Percentiles rank a stretch among this genome's conserved stretches.
These are phyloP conservation scores for Saccharomyces eubayanus DNA, from an alignment of 805 yeast genomes.

Conservation along the genomic window DNA sequence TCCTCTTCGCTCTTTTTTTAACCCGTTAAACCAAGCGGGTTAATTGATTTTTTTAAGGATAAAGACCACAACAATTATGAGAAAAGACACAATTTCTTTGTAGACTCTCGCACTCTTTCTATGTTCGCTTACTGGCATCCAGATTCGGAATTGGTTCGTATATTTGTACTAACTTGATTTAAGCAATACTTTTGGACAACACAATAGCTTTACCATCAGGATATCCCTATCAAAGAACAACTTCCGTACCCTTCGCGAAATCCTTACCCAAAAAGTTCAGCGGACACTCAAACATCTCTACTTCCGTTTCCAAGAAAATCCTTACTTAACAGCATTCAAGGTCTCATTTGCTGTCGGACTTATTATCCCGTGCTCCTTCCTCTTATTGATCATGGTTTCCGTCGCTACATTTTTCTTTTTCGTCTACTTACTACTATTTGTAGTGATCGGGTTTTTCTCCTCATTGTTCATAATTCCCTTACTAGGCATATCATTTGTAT, in stretches of 20 bases:
- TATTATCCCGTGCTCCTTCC: conserved; percentile 6
- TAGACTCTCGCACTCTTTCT: background rate
- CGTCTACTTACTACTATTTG: conserved; percentile 18
- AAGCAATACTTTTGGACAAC: background rate
- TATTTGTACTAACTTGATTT: background rate
- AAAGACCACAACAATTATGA: background rate
- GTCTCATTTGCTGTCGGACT: conserved; percentile 3
- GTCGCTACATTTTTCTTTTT: conserved; percentile 17
- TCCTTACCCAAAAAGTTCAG: background rate
- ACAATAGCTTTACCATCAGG: background rate
- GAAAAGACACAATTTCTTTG: background rate
- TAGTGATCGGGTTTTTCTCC: conserved; percentile 16
- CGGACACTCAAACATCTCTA: background rate
- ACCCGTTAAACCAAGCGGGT: background rate
- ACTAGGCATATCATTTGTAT: conserved; percentile 20
- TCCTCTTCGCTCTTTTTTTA: background rate
- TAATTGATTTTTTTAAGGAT: background rate
- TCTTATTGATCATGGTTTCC: conserved; percentile 17
- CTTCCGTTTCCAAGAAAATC: background rate
- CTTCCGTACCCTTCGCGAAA: background rate
- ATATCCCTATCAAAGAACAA: background rate
- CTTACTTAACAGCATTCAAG: background rate
- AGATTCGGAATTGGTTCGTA: background rate
- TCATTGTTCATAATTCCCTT: conserved; percentile 24
- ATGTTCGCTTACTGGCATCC: background rate